Percentiles rank a stretch among this genome's conserved stretches.
Conservation (phyloP, 495 filamentous ascomycete genomes). For the Penicillium atrosanguineum region DNA sequence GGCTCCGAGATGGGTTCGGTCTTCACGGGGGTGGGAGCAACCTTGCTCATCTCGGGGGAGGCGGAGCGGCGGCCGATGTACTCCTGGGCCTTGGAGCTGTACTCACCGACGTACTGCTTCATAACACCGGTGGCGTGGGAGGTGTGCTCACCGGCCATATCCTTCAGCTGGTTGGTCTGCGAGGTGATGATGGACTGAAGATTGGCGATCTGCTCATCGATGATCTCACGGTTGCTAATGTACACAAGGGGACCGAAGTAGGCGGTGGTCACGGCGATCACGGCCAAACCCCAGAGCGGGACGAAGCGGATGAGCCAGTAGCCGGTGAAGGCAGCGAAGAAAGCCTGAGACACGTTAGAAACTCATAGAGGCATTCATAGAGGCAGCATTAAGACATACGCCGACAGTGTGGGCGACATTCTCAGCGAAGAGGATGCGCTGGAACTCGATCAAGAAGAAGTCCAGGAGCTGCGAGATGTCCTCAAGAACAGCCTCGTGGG, state of each 20-base stretch:
- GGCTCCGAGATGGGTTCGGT: conserved; percentile 56
- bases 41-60: conserved; percentile 46
- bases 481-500: conserved; percentile 73
- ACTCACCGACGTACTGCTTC: conserved; percentile 79
- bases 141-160: conserved; percentile 79
- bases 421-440: conserved; percentile 93
- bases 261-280: conserved; percentile 69
- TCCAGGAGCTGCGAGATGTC: conserved; percentile 91
- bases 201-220: conserved; percentile 79
- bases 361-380: conserved; percentile 11
- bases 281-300: conserved; percentile 86
- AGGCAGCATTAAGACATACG: conserved; percentile 51
- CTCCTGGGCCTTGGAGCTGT: conserved; percentile 79
- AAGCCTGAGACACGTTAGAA: conserved; percentile 54
- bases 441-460: conserved; percentile 96
- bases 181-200: conserved; percentile 67
- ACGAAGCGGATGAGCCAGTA: conserved; percentile 94
- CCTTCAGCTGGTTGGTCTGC: conserved; percentile 78
- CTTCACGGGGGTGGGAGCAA: conserved; percentile 9
- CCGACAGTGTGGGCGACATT: conserved; percentile 77
- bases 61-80: conserved; percentile 59
- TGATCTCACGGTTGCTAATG: conserved; percentile 87
- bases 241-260: conserved; percentile 92
- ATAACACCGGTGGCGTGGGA: conserved; percentile 70
- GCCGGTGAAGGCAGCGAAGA: conserved; percentile 74